Percentiles rank a stretch among this genome's conserved stretches.
phyloP scores from a whole-genome alignment of 768 basidiomycete genomes.

The Lactarius akahatsu region DNA sequence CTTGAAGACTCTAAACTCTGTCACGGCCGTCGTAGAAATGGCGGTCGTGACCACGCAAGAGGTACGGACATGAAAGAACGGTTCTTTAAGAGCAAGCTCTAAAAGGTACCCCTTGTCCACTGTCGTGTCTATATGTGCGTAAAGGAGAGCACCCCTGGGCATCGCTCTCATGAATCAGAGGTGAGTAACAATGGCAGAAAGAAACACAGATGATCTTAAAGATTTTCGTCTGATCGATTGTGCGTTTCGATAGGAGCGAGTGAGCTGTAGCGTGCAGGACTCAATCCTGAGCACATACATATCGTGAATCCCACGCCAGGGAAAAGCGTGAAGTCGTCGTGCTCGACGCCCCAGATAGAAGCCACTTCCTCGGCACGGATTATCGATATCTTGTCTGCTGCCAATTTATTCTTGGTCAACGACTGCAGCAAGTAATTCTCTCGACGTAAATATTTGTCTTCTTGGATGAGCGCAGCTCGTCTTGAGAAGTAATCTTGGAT shows the following conservation, averaged over 20 bases:
- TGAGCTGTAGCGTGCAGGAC: conserved; percentile 21
- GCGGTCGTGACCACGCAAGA: conserved; percentile 40
- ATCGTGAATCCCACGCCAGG: conserved; percentile 81
- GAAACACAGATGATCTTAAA: conserved; percentile 52
- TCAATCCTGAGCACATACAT: conserved; percentile 38
- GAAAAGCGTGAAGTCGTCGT: conserved; percentile 56
- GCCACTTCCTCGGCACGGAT: conserved; percentile 51
- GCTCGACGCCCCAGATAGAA: conserved; percentile 58
- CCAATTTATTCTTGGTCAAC: conserved; percentile 40
- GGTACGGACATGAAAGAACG: conserved; percentile 59
- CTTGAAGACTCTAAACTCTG: conserved; percentile 51
- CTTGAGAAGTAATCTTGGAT: conserved; percentile 29
- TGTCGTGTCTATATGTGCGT: conserved; percentile 74
- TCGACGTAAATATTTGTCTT: conserved; percentile 34
- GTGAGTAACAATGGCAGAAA: background rate
- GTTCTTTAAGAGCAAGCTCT: conserved; percentile 53
- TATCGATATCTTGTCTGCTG: conserved; percentile 60
- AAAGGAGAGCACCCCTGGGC: conserved; percentile 78
- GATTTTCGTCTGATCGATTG: conserved; percentile 60
- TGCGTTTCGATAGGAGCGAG: conserved; percentile 45
- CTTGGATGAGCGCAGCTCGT: conserved; percentile 32
- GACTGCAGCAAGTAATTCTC: conserved; percentile 27
- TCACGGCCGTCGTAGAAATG: conserved; percentile 46
- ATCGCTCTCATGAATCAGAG: conserved; percentile 37
- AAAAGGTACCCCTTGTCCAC: conserved; percentile 56